Evolutionary conservation across 2,329 filamentous ascomycete species (phyloP).

Genomic region (Penicillium sclerotigenum): DNA sequence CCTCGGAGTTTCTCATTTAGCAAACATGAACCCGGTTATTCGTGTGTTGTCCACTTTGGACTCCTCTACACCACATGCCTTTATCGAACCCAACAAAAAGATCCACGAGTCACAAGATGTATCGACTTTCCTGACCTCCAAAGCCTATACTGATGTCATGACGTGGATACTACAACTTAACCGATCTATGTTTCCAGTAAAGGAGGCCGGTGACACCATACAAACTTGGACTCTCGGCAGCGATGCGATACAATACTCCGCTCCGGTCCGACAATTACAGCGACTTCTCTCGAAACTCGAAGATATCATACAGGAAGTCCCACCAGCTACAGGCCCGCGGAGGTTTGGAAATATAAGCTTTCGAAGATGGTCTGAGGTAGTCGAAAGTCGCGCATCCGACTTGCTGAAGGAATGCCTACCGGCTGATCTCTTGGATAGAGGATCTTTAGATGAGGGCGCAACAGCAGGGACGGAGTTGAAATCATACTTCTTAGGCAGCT

Average conservation of each 20-base stretch:
- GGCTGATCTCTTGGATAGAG: constrained; percentile 42
- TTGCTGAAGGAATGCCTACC: constrained; percentile 60
- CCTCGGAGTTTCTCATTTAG: background rate
- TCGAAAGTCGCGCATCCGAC: constrained; percentile 57
- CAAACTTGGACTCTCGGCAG: constrained; percentile 52
- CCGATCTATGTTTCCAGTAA: constrained; percentile 73
- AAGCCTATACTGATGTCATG: constrained; percentile 83
- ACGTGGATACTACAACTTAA: constrained; percentile 88
- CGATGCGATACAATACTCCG: constrained; percentile 48
- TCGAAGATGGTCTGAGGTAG: constrained; percentile 71
- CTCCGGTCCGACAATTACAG: constrained; percentile 63
- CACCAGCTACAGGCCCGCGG: constrained; percentile 79
- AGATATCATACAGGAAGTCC: constrained; percentile 69
- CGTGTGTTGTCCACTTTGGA: constrained; percentile 50
- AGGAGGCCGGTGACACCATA: constrained; percentile 34
- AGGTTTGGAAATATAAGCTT: constrained; percentile 93
- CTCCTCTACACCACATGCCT: constrained; percentile 51
- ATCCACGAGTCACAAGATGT: constrained; percentile 88
- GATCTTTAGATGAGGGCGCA: constrained; percentile 31
- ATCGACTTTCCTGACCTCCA: constrained; percentile 70
- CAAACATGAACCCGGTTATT: constrained; percentile 21
- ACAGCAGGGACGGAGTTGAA: constrained; percentile 65
- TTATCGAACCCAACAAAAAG: constrained; percentile 68
- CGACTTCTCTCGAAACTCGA: constrained; percentile 63
- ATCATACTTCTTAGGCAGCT: constrained; percentile 77